These are phyloP conservation scores for Butyriboletus loyo DNA, from an alignment of 768 basidiomycete genomes.

Conservation along the genomic window DNA sequence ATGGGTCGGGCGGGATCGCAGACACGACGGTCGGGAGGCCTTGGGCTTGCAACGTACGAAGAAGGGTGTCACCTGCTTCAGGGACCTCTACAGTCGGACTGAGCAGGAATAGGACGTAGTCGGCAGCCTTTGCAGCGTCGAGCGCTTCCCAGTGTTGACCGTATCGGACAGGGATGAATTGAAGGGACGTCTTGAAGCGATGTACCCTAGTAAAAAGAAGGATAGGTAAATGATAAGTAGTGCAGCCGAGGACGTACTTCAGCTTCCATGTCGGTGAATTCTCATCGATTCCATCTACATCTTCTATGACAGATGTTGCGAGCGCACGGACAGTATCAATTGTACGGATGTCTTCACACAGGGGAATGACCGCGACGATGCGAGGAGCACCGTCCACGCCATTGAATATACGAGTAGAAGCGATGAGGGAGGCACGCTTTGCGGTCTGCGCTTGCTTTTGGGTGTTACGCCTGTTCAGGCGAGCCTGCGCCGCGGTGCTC, in stretches of 20 bases:
- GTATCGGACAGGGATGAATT: conserved; percentile 78
- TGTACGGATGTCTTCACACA: conserved; percentile 64
- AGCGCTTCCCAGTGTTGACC: conserved; percentile 71
- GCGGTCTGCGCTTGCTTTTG: conserved; percentile 78
- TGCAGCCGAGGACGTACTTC: conserved; percentile 44
- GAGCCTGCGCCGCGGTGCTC: conserved; percentile 61
- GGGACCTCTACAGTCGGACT: conserved; percentile 83
- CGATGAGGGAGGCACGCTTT: conserved; percentile 66
- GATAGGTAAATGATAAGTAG: background rate
- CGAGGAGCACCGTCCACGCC: conserved; percentile 78
- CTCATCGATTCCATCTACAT: conserved; percentile 18
- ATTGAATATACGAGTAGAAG: conserved; percentile 73
- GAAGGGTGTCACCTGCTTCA: conserved; percentile 78
- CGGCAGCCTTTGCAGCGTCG: conserved; percentile 83
- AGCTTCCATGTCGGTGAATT: conserved; percentile 50
- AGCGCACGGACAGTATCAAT: conserved; percentile 53
- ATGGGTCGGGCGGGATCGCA: conserved; percentile 56
- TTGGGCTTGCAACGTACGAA: conserved; percentile 86
- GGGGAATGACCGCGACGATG: conserved; percentile 84
- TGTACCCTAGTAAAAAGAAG: conserved; percentile 54
- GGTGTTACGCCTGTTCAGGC: conserved; percentile 76
- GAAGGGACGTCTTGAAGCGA: conserved; percentile 87
- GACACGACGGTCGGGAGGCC: conserved; percentile 84
- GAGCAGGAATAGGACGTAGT: conserved; percentile 85
- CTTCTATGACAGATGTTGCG: conserved; percentile 54